Conservation (phyloP, 345 rosid species). For the Arabidopsis arenosa region DNA sequence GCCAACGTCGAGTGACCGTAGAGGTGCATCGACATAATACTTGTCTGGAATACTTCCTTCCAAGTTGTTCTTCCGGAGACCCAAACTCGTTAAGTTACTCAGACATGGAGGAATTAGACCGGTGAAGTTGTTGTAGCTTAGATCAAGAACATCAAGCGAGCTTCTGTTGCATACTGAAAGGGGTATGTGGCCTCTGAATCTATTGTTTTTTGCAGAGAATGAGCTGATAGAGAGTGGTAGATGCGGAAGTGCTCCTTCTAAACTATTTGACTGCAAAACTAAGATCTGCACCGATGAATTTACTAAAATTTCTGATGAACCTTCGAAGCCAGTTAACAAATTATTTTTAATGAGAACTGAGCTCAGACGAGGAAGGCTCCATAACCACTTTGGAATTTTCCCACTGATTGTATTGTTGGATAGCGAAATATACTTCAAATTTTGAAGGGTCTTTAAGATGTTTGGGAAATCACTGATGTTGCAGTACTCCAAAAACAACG, state of each 20-base stretch:
- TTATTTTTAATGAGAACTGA: background rate
- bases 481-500: background rate
- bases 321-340: background rate
- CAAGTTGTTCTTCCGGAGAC: background rate
- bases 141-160: background rate
- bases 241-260: background rate
- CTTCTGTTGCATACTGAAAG: background rate
- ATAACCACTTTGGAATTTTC: background rate
- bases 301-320: background rate
- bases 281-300: background rate
- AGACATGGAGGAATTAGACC: background rate
- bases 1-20: background rate
- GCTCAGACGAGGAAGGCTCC: slow-evolving; percentile 6
- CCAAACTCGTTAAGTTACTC: background rate
- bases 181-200: background rate
- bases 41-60: background rate
- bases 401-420: background rate
- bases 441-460: background rate
- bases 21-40: background rate
- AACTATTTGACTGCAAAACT: rapidly evolving
- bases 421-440: background rate
- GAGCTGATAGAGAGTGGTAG: background rate
- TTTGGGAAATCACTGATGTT: background rate
- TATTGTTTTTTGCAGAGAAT: background rate
- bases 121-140: background rate